phyloP scores from a whole-genome alignment of 495 filamentous ascomycete genomes.

The Trichocladium uniseriatum region DNA sequence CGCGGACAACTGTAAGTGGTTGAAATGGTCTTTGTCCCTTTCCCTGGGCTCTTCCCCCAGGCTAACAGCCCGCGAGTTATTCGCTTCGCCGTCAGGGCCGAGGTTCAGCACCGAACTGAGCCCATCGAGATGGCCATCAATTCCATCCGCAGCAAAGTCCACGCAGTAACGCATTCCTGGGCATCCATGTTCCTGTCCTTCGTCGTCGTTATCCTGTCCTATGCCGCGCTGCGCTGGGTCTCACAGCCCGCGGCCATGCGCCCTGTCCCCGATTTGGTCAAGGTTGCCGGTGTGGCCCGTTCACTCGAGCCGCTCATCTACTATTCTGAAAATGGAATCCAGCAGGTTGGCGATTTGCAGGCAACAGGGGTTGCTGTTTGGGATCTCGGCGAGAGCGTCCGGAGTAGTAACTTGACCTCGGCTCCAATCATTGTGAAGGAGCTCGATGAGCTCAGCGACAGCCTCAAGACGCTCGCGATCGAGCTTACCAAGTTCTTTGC shows the following conservation, averaged over 20 bases:
- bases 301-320: constrained; percentile 87
- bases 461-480: constrained; percentile 66
- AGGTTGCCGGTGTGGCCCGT: constrained; percentile 76
- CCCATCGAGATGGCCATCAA: constrained; percentile 66
- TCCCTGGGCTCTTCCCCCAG: background rate
- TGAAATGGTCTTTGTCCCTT: constrained; percentile 14
- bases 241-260: constrained; percentile 56
- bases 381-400: constrained; percentile 82
- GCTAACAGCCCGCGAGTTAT: constrained; percentile 54
- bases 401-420: constrained; percentile 80
- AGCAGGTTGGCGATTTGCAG: constrained; percentile 75
- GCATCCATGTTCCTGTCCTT: constrained; percentile 49
- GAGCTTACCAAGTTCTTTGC: constrained; percentile 85
- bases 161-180: constrained; percentile 54
- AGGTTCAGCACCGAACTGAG: constrained; percentile 79
- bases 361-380: constrained; percentile 85
- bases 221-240: constrained; percentile 52
- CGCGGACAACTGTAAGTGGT: constrained; percentile 34
- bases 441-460: constrained; percentile 74
- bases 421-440: constrained; percentile 75
- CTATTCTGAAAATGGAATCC: constrained; percentile 79
- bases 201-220: constrained; percentile 47
- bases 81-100: constrained; percentile 73
- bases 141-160: constrained; percentile 49
- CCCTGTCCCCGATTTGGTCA: constrained; percentile 78